Evolutionary conservation across 805 yeast species (phyloP).

Genomic region (Schizosaccharomyces cryophilus): DNA sequence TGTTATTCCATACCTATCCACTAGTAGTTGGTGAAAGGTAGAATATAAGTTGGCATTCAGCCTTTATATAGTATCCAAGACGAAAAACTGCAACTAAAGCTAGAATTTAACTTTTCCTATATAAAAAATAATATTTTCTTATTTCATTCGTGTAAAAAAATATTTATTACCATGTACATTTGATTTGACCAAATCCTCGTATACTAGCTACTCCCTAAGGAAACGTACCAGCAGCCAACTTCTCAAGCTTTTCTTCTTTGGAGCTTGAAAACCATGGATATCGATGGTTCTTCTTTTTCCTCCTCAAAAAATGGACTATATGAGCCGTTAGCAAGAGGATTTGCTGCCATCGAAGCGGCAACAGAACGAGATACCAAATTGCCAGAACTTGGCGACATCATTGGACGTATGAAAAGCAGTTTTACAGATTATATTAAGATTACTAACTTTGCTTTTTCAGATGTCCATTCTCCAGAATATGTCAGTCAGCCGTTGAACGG

Average conservation of each 20-base stretch:
- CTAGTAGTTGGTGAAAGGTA: no score
- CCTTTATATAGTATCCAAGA: no score
- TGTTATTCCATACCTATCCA: no score
- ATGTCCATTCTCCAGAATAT: slow-evolving; percentile 12
- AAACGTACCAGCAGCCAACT: background rate
- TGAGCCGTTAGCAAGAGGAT: background rate
- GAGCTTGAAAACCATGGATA: background rate
- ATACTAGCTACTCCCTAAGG: background rate
- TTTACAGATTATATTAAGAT: background rate
- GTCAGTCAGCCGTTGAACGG: slow-evolving; percentile 7
- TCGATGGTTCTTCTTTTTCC: background rate
- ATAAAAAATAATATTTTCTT: no score
- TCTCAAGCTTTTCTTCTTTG: background rate
- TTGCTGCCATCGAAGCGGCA: background rate
- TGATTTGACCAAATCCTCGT: no score
- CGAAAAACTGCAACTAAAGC: no score
- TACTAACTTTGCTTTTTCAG: slow-evolving; percentile 2
- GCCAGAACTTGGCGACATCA: slow-evolving; percentile 15
- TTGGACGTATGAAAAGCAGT: slow-evolving; percentile 9
- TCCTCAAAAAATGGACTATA: background rate
- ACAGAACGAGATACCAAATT: slow-evolving; percentile 11
- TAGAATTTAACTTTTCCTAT: no score
- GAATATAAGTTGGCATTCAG: no score
- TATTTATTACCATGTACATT: no score
- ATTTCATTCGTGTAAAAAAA: no score